Conservation (phyloP, 2,329 filamentous ascomycete species). For the Zasmidium cellare region DNA sequence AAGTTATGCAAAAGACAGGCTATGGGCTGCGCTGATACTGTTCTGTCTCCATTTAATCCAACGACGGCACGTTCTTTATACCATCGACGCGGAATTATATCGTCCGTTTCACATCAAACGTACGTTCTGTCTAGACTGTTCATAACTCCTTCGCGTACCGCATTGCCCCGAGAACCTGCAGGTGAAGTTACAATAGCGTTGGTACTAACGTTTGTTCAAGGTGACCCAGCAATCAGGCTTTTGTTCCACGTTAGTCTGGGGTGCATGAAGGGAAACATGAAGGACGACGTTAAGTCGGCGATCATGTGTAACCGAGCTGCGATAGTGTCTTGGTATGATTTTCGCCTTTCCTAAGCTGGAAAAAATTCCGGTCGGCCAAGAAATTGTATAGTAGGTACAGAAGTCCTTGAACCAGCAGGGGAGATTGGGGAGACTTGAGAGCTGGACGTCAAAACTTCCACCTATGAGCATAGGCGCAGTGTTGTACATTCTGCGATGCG, state of each 20-base stretch:
- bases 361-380: background rate
- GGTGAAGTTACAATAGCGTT: background rate
- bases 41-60: background rate
- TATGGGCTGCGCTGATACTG: background rate
- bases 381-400: background rate
- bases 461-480: background rate
- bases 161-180: background rate
- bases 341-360: background rate
- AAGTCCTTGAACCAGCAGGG: background rate
- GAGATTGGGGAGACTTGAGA: background rate
- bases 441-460: background rate
- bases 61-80: background rate
- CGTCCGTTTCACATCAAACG: background rate
- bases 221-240: background rate
- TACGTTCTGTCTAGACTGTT: background rate
- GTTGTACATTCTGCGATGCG: no score
- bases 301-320: background rate
- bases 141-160: background rate
- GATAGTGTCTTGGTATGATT: background rate
- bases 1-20: background rate
- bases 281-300: background rate
- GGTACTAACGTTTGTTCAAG: background rate
- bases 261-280: background rate
- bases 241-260: background rate
- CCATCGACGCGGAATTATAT: background rate